A percentile compares a stretch with the other conserved stretches of the same genome.
Conservation (phyloP, 2,329 filamentous ascomycete species). For the Paecilomyces niveus region DNA sequence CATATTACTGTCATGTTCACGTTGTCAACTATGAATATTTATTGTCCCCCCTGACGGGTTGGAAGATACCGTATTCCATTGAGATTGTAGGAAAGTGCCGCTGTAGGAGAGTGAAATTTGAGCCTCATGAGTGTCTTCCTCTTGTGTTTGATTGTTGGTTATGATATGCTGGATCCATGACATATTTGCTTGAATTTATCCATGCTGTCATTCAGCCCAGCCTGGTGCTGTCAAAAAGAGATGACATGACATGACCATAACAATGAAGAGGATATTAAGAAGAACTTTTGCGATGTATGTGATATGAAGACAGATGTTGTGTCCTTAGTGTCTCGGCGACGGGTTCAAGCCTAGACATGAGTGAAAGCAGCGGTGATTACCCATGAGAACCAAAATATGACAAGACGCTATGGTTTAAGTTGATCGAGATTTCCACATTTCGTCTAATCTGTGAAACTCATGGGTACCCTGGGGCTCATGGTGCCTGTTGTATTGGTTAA, state of each 20-base stretch:
- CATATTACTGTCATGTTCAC: conserved; percentile 5
- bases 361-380: background rate
- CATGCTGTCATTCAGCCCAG: background rate
- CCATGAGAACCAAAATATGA: background rate
- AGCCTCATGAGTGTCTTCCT: background rate
- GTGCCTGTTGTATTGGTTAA: background rate
- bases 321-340: background rate
- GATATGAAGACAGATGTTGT: background rate
- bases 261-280: too few species aligned
- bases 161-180: background rate
- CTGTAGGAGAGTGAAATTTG: background rate
- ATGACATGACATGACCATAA: too few species aligned
- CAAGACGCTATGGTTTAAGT: background rate
- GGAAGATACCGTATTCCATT: background rate
- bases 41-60: background rate
- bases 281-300: background rate
- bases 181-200: background rate
- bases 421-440: background rate
- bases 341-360: background rate
- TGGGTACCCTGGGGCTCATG: too few species aligned
- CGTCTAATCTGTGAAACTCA: background rate
- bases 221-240: background rate
- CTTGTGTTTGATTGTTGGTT: background rate
- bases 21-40: background rate
- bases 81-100: background rate